Conservation (phyloP, 2,329 filamentous ascomycete species). For the Coniochaeta sp. region DNA sequence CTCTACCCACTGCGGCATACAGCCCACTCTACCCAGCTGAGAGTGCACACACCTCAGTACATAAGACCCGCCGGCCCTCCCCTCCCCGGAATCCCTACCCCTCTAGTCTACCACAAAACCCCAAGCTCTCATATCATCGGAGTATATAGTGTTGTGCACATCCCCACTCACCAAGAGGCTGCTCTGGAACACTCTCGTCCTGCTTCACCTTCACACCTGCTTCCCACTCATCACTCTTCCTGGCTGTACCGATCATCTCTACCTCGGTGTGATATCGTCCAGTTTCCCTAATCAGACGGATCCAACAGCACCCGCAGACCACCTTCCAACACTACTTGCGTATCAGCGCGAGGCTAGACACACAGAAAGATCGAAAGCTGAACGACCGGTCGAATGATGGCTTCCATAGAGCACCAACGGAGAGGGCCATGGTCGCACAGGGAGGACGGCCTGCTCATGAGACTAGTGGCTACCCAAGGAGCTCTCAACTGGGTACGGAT, state of each 20-base stretch:
- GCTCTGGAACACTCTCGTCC: not conserved
- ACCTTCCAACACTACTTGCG: not conserved
- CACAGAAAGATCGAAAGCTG: not conserved
- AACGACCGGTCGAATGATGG: not conserved
- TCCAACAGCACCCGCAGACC: not conserved
- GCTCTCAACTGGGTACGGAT: slow-evolving; percentile 87
- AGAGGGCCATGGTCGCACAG: slow-evolving; percentile 68
- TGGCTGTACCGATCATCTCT: not conserved
- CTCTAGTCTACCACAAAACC: not conserved
- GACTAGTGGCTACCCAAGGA: slow-evolving; percentile 59
- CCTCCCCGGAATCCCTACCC: slow-evolving; percentile 1
- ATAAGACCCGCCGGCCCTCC: not conserved
- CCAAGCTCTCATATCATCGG: not conserved
- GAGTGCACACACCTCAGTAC: not conserved
- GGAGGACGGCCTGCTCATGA: slow-evolving; percentile 60
- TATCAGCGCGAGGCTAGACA: not conserved
- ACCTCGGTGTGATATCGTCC: not conserved
- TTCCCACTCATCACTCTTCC: not conserved
- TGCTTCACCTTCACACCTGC: not conserved
- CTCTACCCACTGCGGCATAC: not conserved
- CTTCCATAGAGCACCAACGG: slow-evolving; percentile 5
- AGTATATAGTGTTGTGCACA: not conserved
- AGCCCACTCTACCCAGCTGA: slow-evolving; percentile 1
- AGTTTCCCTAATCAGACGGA: not conserved
- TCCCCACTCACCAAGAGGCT: not conserved